Percentiles rank a stretch among this genome's conserved stretches.
Evolutionary conservation across 805 yeast species (phyloP).

Genomic region (Kregervanrija fluxuum): DNA sequence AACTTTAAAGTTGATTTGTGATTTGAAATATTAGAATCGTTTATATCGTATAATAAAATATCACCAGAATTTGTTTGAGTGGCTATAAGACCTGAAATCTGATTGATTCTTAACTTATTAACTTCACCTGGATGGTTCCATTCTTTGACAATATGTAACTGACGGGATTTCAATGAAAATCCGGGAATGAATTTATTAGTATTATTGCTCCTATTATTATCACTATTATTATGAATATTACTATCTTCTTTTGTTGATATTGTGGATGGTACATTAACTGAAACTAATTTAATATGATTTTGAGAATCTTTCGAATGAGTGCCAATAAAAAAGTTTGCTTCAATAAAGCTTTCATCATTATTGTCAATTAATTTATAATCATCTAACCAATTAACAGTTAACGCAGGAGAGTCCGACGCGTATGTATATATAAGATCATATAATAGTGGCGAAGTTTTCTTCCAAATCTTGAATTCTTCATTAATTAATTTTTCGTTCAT

Average conservation of each 20-base stretch:
- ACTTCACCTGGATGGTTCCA: conserved; percentile 66
- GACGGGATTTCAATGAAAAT: conserved; percentile 25
- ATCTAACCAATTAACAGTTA: conserved; percentile 65
- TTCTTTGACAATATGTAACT: conserved; percentile 36
- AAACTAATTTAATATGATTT: conserved; percentile 39
- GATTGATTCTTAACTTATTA: conserved; percentile 52
- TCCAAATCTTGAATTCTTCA: conserved; percentile 80
- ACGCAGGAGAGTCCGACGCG: conserved; percentile 62
- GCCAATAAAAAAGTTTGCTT: conserved; percentile 36
- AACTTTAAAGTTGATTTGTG: conserved; percentile 32
- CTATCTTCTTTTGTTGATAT: conserved; percentile 27
- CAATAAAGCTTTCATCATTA: conserved; percentile 6
- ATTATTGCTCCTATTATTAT: conserved; percentile 5
- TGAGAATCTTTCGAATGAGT: conserved; percentile 36
- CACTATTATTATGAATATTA: conserved; percentile 12
- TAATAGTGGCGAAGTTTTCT: conserved; percentile 71
- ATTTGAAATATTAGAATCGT: conserved; percentile 12
- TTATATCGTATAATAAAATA: conserved; percentile 35
- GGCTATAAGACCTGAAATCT: conserved; percentile 41
- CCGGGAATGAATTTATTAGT: conserved; percentile 8
- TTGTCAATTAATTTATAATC: conserved; percentile 19
- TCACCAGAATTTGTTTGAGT: conserved; percentile 49
- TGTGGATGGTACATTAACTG: conserved; percentile 43
- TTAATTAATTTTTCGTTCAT: conserved; percentile 55
- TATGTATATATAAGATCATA: conserved; percentile 69